phyloP scores from a whole-genome alignment of 257 asterid species.

The Solanum chiquidenum region DNA sequence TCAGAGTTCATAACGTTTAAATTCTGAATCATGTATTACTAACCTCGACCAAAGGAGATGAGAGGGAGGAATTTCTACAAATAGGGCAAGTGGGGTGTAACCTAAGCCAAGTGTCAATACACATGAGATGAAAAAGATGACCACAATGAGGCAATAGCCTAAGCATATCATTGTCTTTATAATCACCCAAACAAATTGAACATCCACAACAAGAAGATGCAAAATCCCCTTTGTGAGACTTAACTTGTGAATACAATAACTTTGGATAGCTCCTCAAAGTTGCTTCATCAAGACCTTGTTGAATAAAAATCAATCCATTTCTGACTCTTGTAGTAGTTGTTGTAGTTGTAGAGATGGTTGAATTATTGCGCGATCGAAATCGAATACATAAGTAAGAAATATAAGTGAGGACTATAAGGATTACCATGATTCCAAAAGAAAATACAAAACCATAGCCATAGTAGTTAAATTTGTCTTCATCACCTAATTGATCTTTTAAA shows the following conservation, averaged over 20 bases:
- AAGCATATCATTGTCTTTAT: constrained; percentile 41
- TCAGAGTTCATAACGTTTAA: not conserved
- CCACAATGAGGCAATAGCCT: constrained; percentile 51
- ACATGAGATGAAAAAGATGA: constrained; percentile 45
- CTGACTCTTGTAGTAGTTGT: not conserved
- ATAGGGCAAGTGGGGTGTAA: constrained; percentile 47
- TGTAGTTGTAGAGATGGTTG: not conserved
- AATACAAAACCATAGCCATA: constrained; percentile 28
- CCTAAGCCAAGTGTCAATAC: constrained; percentile 58
- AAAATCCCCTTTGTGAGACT: constrained; percentile 9
- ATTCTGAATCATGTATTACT: not conserved
- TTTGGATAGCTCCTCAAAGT: constrained; percentile 30
- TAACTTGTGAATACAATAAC: constrained; percentile 22
- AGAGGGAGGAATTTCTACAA: constrained; percentile 37
- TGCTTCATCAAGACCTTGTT: constrained; percentile 23
- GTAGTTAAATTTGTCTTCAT: not conserved
- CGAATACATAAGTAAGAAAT: constrained; percentile 17
- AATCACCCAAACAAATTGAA: constrained; percentile 54
- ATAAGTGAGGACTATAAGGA: constrained; percentile 20
- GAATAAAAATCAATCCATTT: not conserved
- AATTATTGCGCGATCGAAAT: not conserved
- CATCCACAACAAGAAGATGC: constrained; percentile 23
- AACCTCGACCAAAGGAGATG: not conserved
- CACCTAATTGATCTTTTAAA: not conserved
- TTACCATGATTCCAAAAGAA: constrained; percentile 14